Evolutionary conservation across 768 basidiomycete species (phyloP).

Genomic region (Serendipita sp.): DNA sequence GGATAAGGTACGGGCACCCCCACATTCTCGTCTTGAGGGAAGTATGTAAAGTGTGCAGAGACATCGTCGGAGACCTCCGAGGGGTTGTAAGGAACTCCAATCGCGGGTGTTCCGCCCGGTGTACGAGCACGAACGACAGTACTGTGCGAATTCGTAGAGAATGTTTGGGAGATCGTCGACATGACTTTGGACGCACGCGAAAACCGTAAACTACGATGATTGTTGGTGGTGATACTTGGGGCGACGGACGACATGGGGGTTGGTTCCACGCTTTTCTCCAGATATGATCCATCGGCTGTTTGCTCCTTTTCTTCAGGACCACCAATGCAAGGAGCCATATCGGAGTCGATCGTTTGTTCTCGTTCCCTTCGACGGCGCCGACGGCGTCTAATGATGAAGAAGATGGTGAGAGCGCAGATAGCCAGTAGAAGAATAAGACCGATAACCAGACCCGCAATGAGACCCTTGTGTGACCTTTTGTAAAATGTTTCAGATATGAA

Average conservation of each 20-base stretch:
- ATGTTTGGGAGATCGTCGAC: neutral
- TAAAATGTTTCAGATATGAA: neutral
- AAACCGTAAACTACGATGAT: neutral
- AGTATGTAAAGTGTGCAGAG: neutral
- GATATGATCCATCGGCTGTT: constrained; percentile 4
- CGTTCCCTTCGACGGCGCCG: neutral
- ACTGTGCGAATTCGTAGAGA: neutral
- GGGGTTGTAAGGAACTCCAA: neutral
- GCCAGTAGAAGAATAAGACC: constrained; percentile 10
- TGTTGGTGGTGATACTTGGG: neutral
- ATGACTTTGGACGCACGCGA: neutral
- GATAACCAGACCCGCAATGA: constrained; percentile 1
- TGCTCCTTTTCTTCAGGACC: neutral
- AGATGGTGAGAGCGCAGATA: constrained; percentile 11
- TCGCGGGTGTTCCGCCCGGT: neutral
- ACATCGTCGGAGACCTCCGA: neutral
- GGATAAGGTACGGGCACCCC: neutral
- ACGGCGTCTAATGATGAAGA: neutral
- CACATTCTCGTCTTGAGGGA: neutral
- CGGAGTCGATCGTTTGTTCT: neutral
- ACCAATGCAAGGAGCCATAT: neutral
- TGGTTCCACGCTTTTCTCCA: neutral
- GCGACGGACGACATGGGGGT: neutral
- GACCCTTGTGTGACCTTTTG: neutral
- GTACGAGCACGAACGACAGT: neutral